phyloP scores from a whole-genome alignment of 305 asterid species.

The Petunia hybrid region DNA sequence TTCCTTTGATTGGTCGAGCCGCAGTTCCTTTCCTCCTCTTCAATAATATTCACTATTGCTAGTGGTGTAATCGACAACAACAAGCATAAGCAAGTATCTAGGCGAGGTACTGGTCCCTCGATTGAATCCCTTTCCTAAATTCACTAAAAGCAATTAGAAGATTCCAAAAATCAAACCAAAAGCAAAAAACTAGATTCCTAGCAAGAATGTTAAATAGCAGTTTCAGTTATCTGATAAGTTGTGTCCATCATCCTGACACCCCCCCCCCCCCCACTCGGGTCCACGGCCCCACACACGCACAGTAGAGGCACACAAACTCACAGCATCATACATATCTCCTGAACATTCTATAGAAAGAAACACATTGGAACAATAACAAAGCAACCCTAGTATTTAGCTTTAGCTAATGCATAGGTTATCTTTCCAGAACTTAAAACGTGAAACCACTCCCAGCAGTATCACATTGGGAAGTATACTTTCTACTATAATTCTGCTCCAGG shows the following conservation, averaged over 20 bases:
- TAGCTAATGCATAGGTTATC: slow-evolving; percentile 18
- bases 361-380: slow-evolving; percentile 8
- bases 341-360: slow-evolving; percentile 15
- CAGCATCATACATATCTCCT: slow-evolving; percentile 18
- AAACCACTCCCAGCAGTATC: slow-evolving; percentile 21
- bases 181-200: slow-evolving; percentile 18
- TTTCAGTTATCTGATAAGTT: neutral
- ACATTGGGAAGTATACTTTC: slow-evolving; percentile 4
- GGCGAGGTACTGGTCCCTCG: slow-evolving; percentile 94
- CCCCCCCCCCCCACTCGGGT: neutral
- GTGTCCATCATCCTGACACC: slow-evolving; percentile 10
- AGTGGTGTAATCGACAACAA: slow-evolving; percentile 81
- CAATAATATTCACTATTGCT: slow-evolving; percentile 77
- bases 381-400: neutral
- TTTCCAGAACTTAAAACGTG: neutral
- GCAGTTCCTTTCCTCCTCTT: slow-evolving; percentile 77
- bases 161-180: slow-evolving; percentile 7
- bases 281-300: neutral
- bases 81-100: slow-evolving; percentile 92
- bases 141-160: slow-evolving; percentile 5
- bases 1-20: slow-evolving; percentile 52
- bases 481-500: neutral
- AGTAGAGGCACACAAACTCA: neutral
- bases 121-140: slow-evolving; percentile 83
- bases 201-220: slow-evolving; percentile 15